Percentiles rank a stretch among this genome's conserved stretches.
Conservation (phyloP, 1,139 yeast species). For the Lodderomyces metapsilosis region DNA sequence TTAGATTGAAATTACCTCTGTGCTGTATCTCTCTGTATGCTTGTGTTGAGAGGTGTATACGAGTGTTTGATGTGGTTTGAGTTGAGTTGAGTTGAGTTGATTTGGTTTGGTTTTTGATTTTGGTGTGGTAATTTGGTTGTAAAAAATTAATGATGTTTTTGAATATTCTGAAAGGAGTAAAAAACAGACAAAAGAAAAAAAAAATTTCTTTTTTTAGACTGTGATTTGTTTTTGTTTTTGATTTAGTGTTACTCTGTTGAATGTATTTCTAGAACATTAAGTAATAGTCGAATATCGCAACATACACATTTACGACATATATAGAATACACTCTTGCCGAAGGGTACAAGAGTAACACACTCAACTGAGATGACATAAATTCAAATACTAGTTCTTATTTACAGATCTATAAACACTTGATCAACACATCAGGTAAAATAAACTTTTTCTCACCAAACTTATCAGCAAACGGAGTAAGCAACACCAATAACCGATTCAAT, state of each 20-base stretch:
- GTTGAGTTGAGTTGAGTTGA: background rate
- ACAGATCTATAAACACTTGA: slow-evolving; percentile 5
- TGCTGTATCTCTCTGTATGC: no score
- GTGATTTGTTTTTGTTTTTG: background rate
- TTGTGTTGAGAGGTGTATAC: no score
- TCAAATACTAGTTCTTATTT: no score
- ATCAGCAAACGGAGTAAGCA: slow-evolving; percentile 24
- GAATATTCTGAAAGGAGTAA: background rate
- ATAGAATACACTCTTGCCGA: no score
- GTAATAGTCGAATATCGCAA: no score
- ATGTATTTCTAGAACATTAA: no score
- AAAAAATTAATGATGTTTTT: background rate
- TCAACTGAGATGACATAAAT: no score
- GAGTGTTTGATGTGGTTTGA: background rate
- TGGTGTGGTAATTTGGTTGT: background rate
- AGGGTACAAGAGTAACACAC: no score
- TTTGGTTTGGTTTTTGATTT: background rate
- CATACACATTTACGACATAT: no score
- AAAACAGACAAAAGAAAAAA: background rate
- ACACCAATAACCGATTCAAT: slow-evolving; percentile 23
- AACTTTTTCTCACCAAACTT: slow-evolving; percentile 17
- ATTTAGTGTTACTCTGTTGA: background rate
- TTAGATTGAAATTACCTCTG: no score
- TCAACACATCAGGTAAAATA: background rate
- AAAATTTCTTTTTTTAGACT: background rate